Evolutionary conservation across 2,329 filamentous ascomycete genomes (phyloP), one percentile per base, ranked within the genome.

Genomic region (Aspergillus nomiae): DNA sequence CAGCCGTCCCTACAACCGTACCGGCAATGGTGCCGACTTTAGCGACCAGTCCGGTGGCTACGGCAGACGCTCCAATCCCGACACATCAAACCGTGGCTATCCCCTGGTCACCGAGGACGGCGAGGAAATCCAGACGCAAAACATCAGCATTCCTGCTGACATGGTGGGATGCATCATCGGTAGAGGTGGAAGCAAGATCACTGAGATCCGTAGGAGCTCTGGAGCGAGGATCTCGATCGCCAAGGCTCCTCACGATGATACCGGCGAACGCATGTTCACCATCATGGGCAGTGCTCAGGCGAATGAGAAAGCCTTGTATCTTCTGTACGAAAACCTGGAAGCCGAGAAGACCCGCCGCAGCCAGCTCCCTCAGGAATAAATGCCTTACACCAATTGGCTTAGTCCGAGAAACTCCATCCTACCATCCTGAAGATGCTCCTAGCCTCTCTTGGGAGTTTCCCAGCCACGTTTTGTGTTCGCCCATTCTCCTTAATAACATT

Each of bases 161-260:
- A 99, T 99, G 95, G 95, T 99, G 78, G 95, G 95, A 70, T 99
- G 95, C 82, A 99, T 99, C 82, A 99, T 99, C 77, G 95, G 95
- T 69, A 91, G 94, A 68, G 92, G 86, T 60, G 95, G 95, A 68
- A 94, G 87, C 84, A 99, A 99, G 87, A 99, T 99, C 76, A 97
- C 92, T 78, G 95, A 99, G 82, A 99, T 99, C 73, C 91, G 95
- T 79, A 96, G 97, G 85, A 94, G 90, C 66, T 99, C 95, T 60
- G 94, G 94, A 64, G 95, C 95, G 65, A 91, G 94, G 74, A 99
- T 99, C 81, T 97, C 94, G 53, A 98, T 98, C 78, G 94, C 94
- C 72, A 98, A 97, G 85, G 89, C 94, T 54, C 92, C 95, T 61
- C 95, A 99, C 75, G 95, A 99, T 72, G 95, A 98, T 71, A 96